Conservation (phyloP, 1,284 basidiomycete genomes). For the Lentinula novae-zelandiae region DNA sequence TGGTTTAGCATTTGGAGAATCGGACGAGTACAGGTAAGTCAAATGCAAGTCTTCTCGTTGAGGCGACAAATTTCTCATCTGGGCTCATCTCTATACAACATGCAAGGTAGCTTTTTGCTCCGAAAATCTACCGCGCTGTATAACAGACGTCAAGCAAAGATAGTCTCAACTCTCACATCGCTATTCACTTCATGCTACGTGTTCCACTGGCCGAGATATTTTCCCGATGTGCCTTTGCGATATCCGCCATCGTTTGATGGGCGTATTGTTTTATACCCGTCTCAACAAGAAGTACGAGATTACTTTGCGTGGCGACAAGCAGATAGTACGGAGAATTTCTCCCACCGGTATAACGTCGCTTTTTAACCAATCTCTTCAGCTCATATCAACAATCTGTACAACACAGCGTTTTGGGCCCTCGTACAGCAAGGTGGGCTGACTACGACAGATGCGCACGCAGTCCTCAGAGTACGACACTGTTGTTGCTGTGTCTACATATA, state of each 20-base stretch:
- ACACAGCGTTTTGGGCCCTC: conserved; percentile 94
- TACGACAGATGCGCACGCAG: conserved; percentile 79
- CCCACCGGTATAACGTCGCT: conserved; percentile 6
- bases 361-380: conserved; percentile 47
- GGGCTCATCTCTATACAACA: neutral
- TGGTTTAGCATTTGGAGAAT: conserved; percentile 90
- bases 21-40: conserved; percentile 90
- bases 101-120: conserved; percentile 73
- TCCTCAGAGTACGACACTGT: conserved; percentile 50
- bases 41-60: neutral
- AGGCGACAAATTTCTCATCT: neutral
- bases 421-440: conserved; percentile 77
- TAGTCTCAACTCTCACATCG: conserved; percentile 85
- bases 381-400: conserved; percentile 98
- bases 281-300: conserved; percentile 71
- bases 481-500: conserved; percentile 1
- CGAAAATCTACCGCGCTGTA: conserved; percentile 75
- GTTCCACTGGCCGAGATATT: conserved; percentile 79
- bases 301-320: conserved; percentile 97
- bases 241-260: conserved; percentile 94
- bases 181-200: conserved; percentile 93
- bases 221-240: conserved; percentile 66
- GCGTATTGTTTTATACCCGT: conserved; percentile 84
- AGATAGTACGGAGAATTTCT: conserved; percentile 66
- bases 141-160: conserved; percentile 86